A percentile compares a stretch with the other conserved stretches of the same genome.
phyloP scores from a whole-genome alignment of 192 early-diverging fungal species.

The Funneliformis mosseae region DNA sequence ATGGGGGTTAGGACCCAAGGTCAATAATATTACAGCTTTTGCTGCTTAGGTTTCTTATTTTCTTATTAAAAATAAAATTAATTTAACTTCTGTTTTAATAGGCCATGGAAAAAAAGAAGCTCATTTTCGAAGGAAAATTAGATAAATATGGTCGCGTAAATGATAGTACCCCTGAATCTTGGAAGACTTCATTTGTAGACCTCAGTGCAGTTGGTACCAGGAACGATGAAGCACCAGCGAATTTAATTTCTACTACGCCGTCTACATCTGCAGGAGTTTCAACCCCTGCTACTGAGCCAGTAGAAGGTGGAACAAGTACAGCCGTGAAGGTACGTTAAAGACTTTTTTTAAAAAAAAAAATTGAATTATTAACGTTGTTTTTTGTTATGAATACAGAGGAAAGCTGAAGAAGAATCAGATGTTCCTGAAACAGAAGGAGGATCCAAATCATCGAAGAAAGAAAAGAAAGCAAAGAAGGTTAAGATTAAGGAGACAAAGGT shows the following conservation, averaged over 20 bases:
- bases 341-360: too few species aligned
- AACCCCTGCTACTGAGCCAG: neutral
- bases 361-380: neutral
- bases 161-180: slow-evolving; percentile 79
- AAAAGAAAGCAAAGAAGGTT: slow-evolving; percentile 3
- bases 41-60: neutral
- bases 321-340: neutral
- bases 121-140: slow-evolving; percentile 96
- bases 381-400: neutral
- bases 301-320: neutral
- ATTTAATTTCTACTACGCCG: neutral
- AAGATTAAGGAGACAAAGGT: neutral
- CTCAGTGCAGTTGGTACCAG: slow-evolving; percentile 50
- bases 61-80: neutral
- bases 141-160: slow-evolving; percentile 95
- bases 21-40: neutral
- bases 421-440: neutral
- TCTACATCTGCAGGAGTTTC: neutral
- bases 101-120: slow-evolving; percentile 96
- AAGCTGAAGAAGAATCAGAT: neutral
- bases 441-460: neutral
- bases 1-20: slow-evolving; percentile 92
- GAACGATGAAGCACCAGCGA: slow-evolving; percentile 25
- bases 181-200: slow-evolving; percentile 83
- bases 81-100: slow-evolving; percentile 40